Conservation (phyloP, 768 basidiomycete species). For the Fibroporia radiculosa region DNA sequence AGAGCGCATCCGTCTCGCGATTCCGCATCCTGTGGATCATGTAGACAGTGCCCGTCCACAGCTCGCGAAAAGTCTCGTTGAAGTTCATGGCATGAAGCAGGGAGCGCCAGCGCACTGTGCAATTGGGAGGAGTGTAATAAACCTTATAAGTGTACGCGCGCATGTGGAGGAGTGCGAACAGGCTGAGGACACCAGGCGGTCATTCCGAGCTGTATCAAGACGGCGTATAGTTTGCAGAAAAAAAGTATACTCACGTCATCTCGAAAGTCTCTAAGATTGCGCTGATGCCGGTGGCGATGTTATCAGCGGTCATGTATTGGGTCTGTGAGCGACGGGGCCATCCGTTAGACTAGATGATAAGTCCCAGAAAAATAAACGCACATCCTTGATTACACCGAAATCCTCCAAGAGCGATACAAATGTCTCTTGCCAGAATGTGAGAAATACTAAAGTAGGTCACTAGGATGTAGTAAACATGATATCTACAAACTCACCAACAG, state of each 20-base stretch:
- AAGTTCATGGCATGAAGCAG: slow-evolving; percentile 62
- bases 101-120: slow-evolving; percentile 49
- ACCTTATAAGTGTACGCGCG: slow-evolving; percentile 64
- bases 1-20: slow-evolving; percentile 42
- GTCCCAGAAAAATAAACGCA: slow-evolving; percentile 21
- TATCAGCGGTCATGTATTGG: slow-evolving; percentile 62
- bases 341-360: not conserved
- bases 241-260: slow-evolving; percentile 62
- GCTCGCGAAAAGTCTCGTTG: slow-evolving; percentile 58
- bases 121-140: slow-evolving; percentile 33
- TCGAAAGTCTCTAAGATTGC: slow-evolving; percentile 66
- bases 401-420: slow-evolving; percentile 48
- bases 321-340: slow-evolving; percentile 30
- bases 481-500: slow-evolving; percentile 51
- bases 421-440: slow-evolving; percentile 73
- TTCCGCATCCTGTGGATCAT: slow-evolving; percentile 46
- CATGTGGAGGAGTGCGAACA: slow-evolving; percentile 66
- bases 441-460: slow-evolving; percentile 36
- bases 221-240: slow-evolving; percentile 7
- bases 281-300: slow-evolving; percentile 64
- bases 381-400: slow-evolving; percentile 57
- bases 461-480: not conserved
- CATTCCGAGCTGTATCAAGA: not conserved
- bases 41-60: slow-evolving; percentile 52
- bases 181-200: slow-evolving; percentile 29